Evolutionary conservation across 225 moss, liverwort and hornwort genomes (phyloP).

Genomic region (Thuidium tamariscinum): DNA sequence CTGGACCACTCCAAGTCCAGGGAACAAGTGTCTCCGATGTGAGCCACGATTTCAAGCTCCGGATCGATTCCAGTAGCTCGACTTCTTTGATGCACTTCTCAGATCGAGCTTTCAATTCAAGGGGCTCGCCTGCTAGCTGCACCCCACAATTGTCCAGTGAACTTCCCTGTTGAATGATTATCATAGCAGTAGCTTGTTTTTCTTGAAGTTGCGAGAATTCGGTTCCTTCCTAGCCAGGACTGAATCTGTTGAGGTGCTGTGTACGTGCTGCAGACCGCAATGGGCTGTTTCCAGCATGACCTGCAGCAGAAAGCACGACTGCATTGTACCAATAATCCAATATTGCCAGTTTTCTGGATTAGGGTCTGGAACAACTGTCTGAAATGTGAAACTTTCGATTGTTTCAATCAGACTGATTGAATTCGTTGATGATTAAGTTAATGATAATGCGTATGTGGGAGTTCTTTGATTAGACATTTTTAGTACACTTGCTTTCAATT

Average conservation of each 20-base stretch:
- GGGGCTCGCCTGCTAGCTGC: not conserved
- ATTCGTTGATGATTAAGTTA: no score
- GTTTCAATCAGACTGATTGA: not conserved
- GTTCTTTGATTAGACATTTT: no score
- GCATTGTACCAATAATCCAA: not conserved
- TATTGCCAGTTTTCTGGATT: not conserved
- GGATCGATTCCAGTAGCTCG: not conserved
- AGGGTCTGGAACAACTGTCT: not conserved
- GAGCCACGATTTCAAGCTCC: not conserved
- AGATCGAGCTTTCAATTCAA: not conserved
- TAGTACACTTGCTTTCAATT: no score
- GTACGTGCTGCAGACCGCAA: no score
- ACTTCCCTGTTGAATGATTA: no score
- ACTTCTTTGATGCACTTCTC: not conserved
- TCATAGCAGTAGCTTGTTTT: no score
- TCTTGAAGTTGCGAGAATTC: not conserved
- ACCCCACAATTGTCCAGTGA: not conserved
- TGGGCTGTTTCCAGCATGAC: not conserved
- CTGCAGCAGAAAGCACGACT: not conserved
- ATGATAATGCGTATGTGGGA: no score
- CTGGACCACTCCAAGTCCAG: not conserved
- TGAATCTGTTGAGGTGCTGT: not conserved
- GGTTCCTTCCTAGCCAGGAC: not conserved
- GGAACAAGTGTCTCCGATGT: not conserved
- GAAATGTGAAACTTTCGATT: not conserved